Evolutionary conservation across 2,329 filamentous ascomycete species (phyloP), one percentile per base, ranked within the genome.

Genomic region (Geosmithia putterillii): DNA sequence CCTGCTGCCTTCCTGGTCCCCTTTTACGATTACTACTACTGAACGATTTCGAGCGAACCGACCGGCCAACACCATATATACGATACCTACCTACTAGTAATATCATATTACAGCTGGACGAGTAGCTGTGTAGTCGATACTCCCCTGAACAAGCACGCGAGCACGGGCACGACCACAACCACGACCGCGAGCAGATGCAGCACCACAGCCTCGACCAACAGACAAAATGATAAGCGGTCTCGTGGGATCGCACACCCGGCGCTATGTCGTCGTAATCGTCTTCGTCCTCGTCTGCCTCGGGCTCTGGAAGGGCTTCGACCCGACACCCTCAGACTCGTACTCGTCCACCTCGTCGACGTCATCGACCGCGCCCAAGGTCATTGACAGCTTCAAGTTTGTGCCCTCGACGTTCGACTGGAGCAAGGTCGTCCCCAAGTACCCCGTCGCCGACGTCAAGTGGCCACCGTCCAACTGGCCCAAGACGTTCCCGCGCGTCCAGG

Each of bases 401-500:
- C 56, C 59, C 44, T 61, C 59, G 47, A 59, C 59, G 51, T 62
- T 57, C 47, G 61, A 66, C 49, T 66, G 63, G 63, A 54, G 54
- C 49, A 54, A 53, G 45, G 54, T 55, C 34, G 53, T 51, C 23
- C 45, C 60, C 21, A 58, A 56, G 46, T 45, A 61, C 43, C 60
- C 63, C 0, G 54, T 57, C 21, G 50, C 54, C 10, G 50, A 56
- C 25, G 49, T 59, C 28, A 57, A 55, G 45, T 46, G 47, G 4
- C 57, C 59, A 15, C 68, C 69, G 1, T 45, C 52, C 15, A 66
- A 61, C 25, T 43, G 47, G 2, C 59, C 62, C 17, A 54, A 55
- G 48, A 44, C 48, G 14, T 48, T 64, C 28, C 58, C 63, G 14
- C 51, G 46, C 69, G 81, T 69, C 61, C 77, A 50, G 62, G 52